Base-by-base conservation (phyloP, 2,329 filamentous ascomycete species). In the Boeremia exigua region DNA sequence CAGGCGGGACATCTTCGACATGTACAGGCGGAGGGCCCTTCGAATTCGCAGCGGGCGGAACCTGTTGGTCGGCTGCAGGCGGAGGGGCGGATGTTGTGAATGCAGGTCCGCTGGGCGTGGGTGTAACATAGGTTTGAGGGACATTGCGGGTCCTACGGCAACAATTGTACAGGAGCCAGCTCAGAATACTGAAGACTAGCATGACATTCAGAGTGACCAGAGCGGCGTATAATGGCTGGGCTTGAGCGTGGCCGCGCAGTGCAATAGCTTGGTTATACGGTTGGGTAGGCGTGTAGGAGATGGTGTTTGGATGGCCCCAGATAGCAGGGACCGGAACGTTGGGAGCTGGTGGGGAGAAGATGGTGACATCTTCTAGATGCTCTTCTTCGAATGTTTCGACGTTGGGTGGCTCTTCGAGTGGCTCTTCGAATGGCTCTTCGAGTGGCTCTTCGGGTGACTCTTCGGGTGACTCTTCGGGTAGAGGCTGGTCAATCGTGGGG, bases 251-350 rank as follows among this genome's bases (percentile, higher is more conserved):
- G 27, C n/a, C 27, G 8, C 19, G 27, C 0, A 36, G 12, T 7
- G 12, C 37, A 1, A 30, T 15, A 17, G 32, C 48, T 15, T 51
- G 48, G 8, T 51, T 51, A 25, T 33, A 51, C 12, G 40, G 40
- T 30, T 45, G 12, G 8, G n/a, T 17, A 27, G 40, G 40, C 8
- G 48, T 33, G 28, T 39, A 39, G 9, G 14, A 38, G 27, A 45
- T 6, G 7, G 42, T 29, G 15, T 46, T 37, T n/a, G 48, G 48
- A n/a, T 44, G 48, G 8, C 48, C 42, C 48, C 48, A 52, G 32
- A 52, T 46, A 6, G 33, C 11, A 23, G 48, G 17, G 6, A 52
- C 33, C 10, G 42, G 48, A 19, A 52, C 5, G n/a, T 39, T 40
- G 3, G 40, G 42, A 17, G 40, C 48, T 11, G 28, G 25, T 19